A percentile compares a stretch with the other conserved stretches of the same genome.
These are phyloP conservation scores for Wickerhamiella qilinensis DNA, from an alignment of 805 yeast species.

Conservation along the genomic window DNA sequence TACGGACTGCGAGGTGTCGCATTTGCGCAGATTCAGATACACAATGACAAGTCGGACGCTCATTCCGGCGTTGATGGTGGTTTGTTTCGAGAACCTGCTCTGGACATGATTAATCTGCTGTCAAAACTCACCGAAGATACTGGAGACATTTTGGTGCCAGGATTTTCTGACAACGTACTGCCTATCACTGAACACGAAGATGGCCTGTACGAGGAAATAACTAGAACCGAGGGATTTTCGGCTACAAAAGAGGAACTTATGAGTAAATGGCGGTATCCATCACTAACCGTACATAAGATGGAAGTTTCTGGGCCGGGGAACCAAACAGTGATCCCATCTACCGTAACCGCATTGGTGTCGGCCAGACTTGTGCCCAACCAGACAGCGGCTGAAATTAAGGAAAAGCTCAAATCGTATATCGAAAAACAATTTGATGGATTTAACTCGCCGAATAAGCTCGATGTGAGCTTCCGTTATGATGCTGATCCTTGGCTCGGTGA, in stretches of 20 bases:
- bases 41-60: constrained; percentile 66
- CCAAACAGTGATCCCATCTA: constrained; percentile 75
- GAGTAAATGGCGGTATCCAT: constrained; percentile 80
- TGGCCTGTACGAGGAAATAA: constrained; percentile 35
- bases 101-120: constrained; percentile 62
- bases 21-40: constrained; percentile 55
- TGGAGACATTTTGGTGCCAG: constrained; percentile 45
- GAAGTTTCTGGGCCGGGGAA: constrained; percentile 83
- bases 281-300: constrained; percentile 71
- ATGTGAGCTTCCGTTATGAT: constrained; percentile 52
- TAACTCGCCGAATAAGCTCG: constrained; percentile 44
- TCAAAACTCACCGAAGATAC: constrained; percentile 43
- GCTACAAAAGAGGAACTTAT: constrained; percentile 35
- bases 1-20: constrained; percentile 90
- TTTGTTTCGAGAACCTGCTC: constrained; percentile 69
- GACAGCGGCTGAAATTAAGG: constrained; percentile 41
- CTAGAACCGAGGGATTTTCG: constrained; percentile 23
- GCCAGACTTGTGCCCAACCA: constrained; percentile 85
- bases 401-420: constrained; percentile 32
- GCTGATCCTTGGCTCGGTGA: constrained; percentile 97
- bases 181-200: constrained; percentile 43
- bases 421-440: constrained; percentile 31
- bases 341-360: constrained; percentile 61
- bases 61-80: constrained; percentile 98
- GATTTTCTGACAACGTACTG: constrained; percentile 52